phyloP scores from a whole-genome alignment of 768 basidiomycete species.

The Podaxis pistillaris region DNA sequence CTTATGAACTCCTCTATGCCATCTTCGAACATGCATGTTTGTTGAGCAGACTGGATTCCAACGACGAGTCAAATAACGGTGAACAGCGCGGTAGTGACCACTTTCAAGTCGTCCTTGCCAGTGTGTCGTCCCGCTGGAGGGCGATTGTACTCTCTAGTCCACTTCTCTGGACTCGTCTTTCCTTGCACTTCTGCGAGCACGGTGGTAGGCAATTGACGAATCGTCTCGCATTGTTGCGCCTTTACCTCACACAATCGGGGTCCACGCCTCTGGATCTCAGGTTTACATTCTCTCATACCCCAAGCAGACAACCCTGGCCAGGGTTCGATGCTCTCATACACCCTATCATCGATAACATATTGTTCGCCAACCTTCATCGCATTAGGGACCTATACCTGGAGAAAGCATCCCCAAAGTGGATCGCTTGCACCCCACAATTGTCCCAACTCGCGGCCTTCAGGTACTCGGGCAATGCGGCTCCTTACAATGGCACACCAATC shows the following conservation, averaged over 20 bases:
- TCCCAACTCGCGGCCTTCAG: background rate
- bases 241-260: conserved; percentile 1
- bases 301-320: background rate
- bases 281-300: background rate
- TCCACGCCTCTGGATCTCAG: background rate
- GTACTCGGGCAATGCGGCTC: background rate
- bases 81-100: background rate
- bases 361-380: background rate
- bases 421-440: background rate
- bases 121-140: conserved; percentile 2
- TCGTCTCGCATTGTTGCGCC: background rate
- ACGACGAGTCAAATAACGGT: too few relatives aligned
- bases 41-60: background rate
- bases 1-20: background rate
- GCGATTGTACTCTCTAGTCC: background rate
- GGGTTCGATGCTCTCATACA: background rate
- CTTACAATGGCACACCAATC: background rate
- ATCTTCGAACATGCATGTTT: background rate
- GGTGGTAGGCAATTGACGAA: background rate
- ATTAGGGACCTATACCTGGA: background rate
- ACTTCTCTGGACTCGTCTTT: background rate
- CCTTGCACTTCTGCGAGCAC: background rate
- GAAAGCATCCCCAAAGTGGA: background rate
- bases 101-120: background rate
- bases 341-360: background rate